Conservation (phyloP, 345 rosid genomes). For the Excoecaria agallocha region DNA sequence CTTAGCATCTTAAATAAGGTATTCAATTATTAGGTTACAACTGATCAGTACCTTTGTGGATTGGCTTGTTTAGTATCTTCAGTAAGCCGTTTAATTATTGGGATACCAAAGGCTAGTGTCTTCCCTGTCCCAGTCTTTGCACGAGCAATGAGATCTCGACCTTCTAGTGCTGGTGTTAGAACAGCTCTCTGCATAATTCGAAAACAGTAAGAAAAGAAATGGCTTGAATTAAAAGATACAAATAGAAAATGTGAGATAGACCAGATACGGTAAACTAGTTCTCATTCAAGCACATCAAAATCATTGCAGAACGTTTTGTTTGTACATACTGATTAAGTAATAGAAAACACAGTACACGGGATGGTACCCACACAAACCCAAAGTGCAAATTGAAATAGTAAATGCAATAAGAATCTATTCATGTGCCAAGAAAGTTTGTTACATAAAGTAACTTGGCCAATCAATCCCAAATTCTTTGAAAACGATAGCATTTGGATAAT, state of each 20-base stretch:
- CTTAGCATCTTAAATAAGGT: conserved; percentile 54
- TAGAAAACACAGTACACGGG: background rate
- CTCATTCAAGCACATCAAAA: background rate
- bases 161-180: conserved; percentile 76
- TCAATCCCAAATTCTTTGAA: background rate
- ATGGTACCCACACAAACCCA: background rate
- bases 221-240: no score
- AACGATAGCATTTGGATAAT: background rate
- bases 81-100: conserved; percentile 75
- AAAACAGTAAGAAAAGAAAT: background rate
- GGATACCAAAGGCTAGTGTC: conserved; percentile 96
- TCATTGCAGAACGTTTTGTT: background rate
- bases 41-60: conserved; percentile 47
- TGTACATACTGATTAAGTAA: background rate
- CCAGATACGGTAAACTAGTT: background rate
- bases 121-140: conserved; percentile 99
- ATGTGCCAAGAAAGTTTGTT: no score
- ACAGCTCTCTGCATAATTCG: conserved; percentile 69
- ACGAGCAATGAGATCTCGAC: conserved; percentile 88
- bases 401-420: no score
- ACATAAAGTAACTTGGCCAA: background rate
- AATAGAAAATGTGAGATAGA: background rate
- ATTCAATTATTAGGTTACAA: conserved; percentile 60
- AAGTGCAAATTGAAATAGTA: background rate
- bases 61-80: conserved; percentile 46